phyloP scores from a whole-genome alignment of 1,284 basidiomycete species.

The Heterobasidion irregulare region DNA sequence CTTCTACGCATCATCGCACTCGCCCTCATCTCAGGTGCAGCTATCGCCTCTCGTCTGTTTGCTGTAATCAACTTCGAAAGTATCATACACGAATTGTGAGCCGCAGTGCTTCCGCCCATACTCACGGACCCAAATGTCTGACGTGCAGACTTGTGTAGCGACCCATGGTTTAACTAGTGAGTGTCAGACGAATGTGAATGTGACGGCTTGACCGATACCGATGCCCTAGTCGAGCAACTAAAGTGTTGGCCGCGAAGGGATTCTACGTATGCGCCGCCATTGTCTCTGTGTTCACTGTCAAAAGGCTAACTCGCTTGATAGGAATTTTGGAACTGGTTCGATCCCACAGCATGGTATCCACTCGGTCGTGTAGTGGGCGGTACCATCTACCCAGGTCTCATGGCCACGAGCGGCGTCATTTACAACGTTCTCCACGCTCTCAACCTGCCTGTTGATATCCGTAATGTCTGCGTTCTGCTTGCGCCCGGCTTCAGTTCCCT shows the following conservation, averaged over 20 bases:
- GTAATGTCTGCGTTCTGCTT: slow-evolving; percentile 94
- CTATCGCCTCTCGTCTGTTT: slow-evolving; percentile 93
- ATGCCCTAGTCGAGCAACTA: slow-evolving; percentile 73
- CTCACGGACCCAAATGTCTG: neutral
- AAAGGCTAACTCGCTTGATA: slow-evolving; percentile 20
- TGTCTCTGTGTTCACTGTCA: neutral
- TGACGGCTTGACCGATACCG: neutral
- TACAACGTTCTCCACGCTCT: slow-evolving; percentile 85
- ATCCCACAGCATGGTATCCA: slow-evolving; percentile 98
- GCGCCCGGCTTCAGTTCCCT: slow-evolving; percentile 96
- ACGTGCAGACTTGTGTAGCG: slow-evolving; percentile 38
- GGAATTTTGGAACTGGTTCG: slow-evolving; percentile 99
- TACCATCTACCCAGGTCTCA: slow-evolving; percentile 95
- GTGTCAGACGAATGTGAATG: slow-evolving; percentile 21
- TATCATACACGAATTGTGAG: slow-evolving; percentile 98
- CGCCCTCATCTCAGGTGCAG: slow-evolving; percentile 84
- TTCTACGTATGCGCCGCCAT: slow-evolving; percentile 69
- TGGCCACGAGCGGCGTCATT: slow-evolving; percentile 96
- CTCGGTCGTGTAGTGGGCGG: slow-evolving; percentile 97
- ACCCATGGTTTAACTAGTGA: slow-evolving; percentile 98
- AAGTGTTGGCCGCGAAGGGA: slow-evolving; percentile 82
- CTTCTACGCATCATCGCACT: slow-evolving; percentile 84
- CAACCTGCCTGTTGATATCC: slow-evolving; percentile 95
- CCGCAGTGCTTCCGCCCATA: slow-evolving; percentile 12
- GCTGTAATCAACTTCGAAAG: slow-evolving; percentile 98